Base-by-base conservation (phyloP, 1,139 yeast genomes). In the Geotrichum aggregatum region DNA sequence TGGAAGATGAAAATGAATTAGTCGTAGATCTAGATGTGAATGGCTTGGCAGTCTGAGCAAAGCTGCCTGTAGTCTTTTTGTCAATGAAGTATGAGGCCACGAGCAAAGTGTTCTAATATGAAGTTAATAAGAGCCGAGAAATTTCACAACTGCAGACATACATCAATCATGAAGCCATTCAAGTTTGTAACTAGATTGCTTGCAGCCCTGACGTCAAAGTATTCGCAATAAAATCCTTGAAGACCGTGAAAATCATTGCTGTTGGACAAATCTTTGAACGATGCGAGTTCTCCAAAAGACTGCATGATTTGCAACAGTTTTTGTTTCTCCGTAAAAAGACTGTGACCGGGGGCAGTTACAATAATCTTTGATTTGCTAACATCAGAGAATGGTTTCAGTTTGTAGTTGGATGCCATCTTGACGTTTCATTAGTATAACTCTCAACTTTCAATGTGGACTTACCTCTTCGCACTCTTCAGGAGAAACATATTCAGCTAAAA, bases 181-280 rank as follows among this genome's bases (percentile, higher is more conserved):
- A 58, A 50, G 16, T 57, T 50, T 1, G 55, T 53, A 2, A 60
- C 58, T 0, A 69, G 64, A 18, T 62, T 56, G 35, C 64, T 63
- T 1, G 74, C 66, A 18, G 67, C 63, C 35, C 74, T 62, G 33
- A 70, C 57, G 52, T 72, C 75, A 54, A 57, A 69, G 56, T 61
- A 72, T n/a, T 66, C 68, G 50, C 74, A 69, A 28, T 61, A 50
- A 44, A 63, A 65, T 28, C 49, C 52, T 11, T 36, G 34, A 24
- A 39, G 43, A 11, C 47, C 50, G 16, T 33, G 28, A 16, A 40
- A 30, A 7, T 26, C 36, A 13, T 14, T 42, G 11, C 31, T 22
- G 7, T 28, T 26, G 14, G 54, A 19, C 28, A 46, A 34, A 21
- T 50, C 47, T 7, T 26, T 16, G 2, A 50, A 42, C 10, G 35